Conservation (phyloP, 2,329 filamentous ascomycete species). For the Nothopassalora personata region DNA sequence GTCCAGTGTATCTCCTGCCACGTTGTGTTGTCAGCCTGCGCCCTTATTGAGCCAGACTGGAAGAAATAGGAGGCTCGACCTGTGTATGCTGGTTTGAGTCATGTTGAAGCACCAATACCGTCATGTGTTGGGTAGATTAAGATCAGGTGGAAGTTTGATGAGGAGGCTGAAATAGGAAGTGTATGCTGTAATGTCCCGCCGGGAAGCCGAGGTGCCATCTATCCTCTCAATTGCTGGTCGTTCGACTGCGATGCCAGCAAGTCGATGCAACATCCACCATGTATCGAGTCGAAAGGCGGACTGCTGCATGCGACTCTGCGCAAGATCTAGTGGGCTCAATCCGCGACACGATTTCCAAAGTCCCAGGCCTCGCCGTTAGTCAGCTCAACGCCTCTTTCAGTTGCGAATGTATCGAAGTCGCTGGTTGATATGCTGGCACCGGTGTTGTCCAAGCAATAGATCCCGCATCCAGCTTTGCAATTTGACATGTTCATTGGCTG, state of each 20-base stretch:
- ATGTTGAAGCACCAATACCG: neutral
- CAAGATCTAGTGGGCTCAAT: neutral
- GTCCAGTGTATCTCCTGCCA: neutral
- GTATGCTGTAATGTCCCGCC: neutral
- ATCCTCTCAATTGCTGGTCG: neutral
- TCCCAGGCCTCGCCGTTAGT: neutral
- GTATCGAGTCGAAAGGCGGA: neutral
- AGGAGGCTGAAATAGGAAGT: neutral
- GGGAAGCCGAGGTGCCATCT: neutral
- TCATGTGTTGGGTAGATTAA: neutral
- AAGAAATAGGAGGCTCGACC: neutral
- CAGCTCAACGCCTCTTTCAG: neutral
- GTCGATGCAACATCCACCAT: neutral
- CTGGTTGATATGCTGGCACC: neutral
- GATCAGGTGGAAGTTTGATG: neutral
- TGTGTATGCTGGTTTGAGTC: neutral
- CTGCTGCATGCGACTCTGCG: neutral
- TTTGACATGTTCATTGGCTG: neutral
- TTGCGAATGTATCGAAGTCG: neutral
- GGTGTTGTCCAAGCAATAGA: neutral
- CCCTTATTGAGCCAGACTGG: neutral
- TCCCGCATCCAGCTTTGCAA: neutral
- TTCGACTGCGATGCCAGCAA: neutral
- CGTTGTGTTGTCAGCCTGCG: neutral
- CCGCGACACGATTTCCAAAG: neutral